Conservation (phyloP, 2,329 filamentous ascomycete species). For the Paraconiothyrium brasiliense region DNA sequence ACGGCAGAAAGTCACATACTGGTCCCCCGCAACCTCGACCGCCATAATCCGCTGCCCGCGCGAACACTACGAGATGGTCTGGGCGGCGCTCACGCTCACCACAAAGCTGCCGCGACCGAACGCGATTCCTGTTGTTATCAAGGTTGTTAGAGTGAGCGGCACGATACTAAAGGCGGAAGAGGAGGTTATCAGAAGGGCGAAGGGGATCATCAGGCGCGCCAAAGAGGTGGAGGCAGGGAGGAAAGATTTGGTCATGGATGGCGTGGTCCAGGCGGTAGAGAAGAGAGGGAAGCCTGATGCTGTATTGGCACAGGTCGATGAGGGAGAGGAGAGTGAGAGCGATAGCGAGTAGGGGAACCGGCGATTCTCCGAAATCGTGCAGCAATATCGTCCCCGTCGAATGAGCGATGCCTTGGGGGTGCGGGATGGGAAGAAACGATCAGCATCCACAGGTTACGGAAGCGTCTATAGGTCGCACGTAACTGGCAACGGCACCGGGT, state of each 20-base stretch:
- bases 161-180: slow-evolving; percentile 94
- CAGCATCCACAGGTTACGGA: neutral
- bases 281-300: slow-evolving; percentile 28
- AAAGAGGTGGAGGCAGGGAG: slow-evolving; percentile 54
- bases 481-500: neutral
- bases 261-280: slow-evolving; percentile 35
- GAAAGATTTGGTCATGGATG: slow-evolving; percentile 26
- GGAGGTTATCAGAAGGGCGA: slow-evolving; percentile 83
- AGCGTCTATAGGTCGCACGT: neutral
- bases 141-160: slow-evolving; percentile 86
- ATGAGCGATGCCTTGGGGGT: neutral
- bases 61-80: slow-evolving; percentile 84
- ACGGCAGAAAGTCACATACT: slow-evolving; percentile 79
- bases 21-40: slow-evolving; percentile 90
- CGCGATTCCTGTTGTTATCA: slow-evolving; percentile 76
- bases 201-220: slow-evolving; percentile 74
- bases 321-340: slow-evolving; percentile 23
- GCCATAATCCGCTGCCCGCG: slow-evolving; percentile 88
- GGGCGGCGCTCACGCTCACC: slow-evolving; percentile 87
- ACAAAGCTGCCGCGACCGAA: slow-evolving; percentile 70
- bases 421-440: neutral
- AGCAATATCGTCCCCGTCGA: neutral
- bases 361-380: neutral
- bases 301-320: slow-evolving; percentile 27
- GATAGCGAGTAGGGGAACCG: slow-evolving; percentile 7